These are phyloP conservation scores for Ophiostoma fasciatum DNA, from an alignment of 2,329 filamentous ascomycete species.

Conservation along the genomic window DNA sequence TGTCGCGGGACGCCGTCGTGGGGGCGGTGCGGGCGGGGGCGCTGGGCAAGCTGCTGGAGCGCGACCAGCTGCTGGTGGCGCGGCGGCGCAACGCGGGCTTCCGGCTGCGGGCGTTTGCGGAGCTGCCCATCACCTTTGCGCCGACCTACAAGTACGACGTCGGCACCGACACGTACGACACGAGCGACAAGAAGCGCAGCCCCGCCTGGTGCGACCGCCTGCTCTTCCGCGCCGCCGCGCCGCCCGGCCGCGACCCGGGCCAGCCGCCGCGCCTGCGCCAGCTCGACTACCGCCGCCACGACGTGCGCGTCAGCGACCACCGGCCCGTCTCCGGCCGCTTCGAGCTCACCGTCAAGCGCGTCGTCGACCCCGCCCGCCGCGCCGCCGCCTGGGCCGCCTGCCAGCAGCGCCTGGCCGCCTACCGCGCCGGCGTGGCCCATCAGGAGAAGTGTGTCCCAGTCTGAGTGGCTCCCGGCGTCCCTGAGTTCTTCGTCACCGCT, in stretches of 20 bases:
- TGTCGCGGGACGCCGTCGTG: slow-evolving; percentile 86
- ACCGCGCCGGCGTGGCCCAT: slow-evolving; percentile 51
- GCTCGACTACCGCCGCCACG: slow-evolving; percentile 75
- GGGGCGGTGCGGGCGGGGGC: slow-evolving; percentile 71
- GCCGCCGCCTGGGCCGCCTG: slow-evolving; percentile 56
- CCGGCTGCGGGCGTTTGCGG: slow-evolving; percentile 76
- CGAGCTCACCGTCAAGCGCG: slow-evolving; percentile 68
- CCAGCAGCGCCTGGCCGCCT: slow-evolving; percentile 57
- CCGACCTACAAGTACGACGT: slow-evolving; percentile 99
- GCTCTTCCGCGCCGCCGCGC: slow-evolving; percentile 73
- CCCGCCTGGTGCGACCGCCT: slow-evolving; percentile 95
- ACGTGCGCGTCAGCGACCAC: slow-evolving; percentile 84
- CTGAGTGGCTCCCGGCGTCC: too few relatives aligned
- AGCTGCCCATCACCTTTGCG: slow-evolving; percentile 78
- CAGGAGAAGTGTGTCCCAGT: slow-evolving; percentile 66
- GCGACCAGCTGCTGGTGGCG: slow-evolving; percentile 84
- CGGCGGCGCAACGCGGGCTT: slow-evolving; percentile 82
- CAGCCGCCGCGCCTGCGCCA: slow-evolving; percentile 60
- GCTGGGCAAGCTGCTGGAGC: slow-evolving; percentile 70
- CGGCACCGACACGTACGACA: slow-evolving; percentile 85
- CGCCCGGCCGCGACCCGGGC: too few relatives aligned
- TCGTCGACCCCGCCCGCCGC: slow-evolving; percentile 56
- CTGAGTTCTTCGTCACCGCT: slow-evolving; percentile 7
- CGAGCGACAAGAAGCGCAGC: slow-evolving; percentile 82
- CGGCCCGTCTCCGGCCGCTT: slow-evolving; percentile 81